Percentiles rank a stretch among this genome's conserved stretches.
phyloP scores from a whole-genome alignment of 2,329 filamentous ascomycete species.

The Xylaria sp. region DNA sequence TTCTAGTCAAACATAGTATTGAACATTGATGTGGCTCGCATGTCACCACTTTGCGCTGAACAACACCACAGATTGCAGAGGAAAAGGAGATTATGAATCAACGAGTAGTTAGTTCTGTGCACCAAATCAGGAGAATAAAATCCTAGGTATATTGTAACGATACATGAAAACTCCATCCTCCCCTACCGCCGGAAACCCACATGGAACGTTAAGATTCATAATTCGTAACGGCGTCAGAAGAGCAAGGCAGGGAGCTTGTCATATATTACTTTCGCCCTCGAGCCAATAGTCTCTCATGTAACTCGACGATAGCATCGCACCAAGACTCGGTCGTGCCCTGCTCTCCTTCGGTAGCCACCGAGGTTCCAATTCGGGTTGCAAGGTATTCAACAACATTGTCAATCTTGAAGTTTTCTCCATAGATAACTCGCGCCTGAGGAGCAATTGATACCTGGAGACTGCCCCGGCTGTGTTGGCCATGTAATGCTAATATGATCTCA shows the following conservation, averaged over 20 bases:
- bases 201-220: slow-evolving; percentile 23
- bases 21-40: background rate
- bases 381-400: slow-evolving; percentile 80
- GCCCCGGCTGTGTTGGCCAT: slow-evolving; percentile 56
- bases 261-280: slow-evolving; percentile 61
- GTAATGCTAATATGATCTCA: slow-evolving; percentile 68
- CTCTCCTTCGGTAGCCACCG: slow-evolving; percentile 51
- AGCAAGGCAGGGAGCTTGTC: background rate
- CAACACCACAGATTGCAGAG: background rate
- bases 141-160: slow-evolving; percentile 6
- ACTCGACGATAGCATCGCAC: slow-evolving; percentile 66
- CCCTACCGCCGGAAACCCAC: background rate
- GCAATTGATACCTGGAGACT: slow-evolving; percentile 66
- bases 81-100: background rate
- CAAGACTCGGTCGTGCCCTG: slow-evolving; percentile 56
- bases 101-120: background rate
- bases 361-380: slow-evolving; percentile 61
- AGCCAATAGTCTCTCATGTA: slow-evolving; percentile 66
- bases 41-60: background rate
- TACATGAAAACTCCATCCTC: background rate
- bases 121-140: slow-evolving; percentile 3
- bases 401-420: slow-evolving; percentile 82
- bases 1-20: background rate
- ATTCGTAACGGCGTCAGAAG: slow-evolving; percentile 34
- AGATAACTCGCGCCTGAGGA: slow-evolving; percentile 71